A percentile compares a stretch with the other conserved stretches of the same genome.
Conservation (phyloP, 345 rosid genomes). For the Pseudoturritis turrita region DNA sequence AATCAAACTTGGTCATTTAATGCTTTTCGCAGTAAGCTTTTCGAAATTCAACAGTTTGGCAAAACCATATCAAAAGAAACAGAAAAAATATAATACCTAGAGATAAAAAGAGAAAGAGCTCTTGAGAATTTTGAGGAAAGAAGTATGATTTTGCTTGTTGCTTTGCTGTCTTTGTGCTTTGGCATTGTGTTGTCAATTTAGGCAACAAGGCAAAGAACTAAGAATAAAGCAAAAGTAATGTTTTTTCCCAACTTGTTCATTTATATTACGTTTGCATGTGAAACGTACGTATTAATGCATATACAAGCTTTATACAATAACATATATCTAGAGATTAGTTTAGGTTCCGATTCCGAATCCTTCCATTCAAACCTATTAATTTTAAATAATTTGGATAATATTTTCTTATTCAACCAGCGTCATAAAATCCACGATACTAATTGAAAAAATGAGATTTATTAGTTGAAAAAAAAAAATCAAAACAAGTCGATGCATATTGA, state of each 20-base stretch:
- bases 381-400: not conserved
- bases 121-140: too few relatives aligned
- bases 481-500: not conserved
- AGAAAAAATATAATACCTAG: too few relatives aligned
- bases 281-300: too few relatives aligned
- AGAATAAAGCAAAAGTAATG: conserved; percentile 4
- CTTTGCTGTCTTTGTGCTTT: not conserved
- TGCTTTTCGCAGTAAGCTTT: too few relatives aligned
- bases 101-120: too few relatives aligned
- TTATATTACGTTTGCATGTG: not conserved
- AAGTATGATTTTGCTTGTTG: too few relatives aligned
- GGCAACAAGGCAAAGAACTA: conserved; percentile 6
- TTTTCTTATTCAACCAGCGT: not conserved
- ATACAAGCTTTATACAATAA: not conserved
- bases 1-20: too few relatives aligned
- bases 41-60: too few relatives aligned
- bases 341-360: not conserved
- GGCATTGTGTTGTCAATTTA: conserved; percentile 13
- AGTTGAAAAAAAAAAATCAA: too few relatives aligned
- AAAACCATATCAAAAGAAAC: too few relatives aligned
- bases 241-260: not conserved
- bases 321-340: not conserved
- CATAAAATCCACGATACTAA: too few relatives aligned
- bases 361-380: not conserved
- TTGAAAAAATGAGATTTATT: too few relatives aligned